Percentiles rank a stretch among this genome's conserved stretches.
These are phyloP conservation scores for Moesziomyces globuligerus DNA, from an alignment of 1,284 basidiomycete genomes.

Conservation along the genomic window DNA sequence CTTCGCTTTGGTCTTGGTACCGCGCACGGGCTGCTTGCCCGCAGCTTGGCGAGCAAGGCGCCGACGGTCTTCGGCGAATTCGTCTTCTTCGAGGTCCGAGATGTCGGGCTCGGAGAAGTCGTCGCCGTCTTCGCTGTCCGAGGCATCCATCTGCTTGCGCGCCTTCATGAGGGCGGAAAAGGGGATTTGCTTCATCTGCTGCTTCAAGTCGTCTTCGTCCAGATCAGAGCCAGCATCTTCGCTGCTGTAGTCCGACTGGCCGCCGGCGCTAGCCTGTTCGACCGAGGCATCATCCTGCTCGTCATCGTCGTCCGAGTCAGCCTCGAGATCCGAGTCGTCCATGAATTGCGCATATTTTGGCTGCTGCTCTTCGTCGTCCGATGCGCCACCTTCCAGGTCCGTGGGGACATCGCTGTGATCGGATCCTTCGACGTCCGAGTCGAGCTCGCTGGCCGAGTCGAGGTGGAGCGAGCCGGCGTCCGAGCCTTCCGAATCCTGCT, in stretches of 20 bases:
- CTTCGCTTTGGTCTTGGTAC: background rate
- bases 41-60: slow-evolving; percentile 20
- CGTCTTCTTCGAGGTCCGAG: slow-evolving; percentile 52
- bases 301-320: slow-evolving; percentile 48
- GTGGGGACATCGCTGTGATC: background rate
- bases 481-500: slow-evolving; percentile 38
- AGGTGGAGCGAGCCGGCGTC: slow-evolving; percentile 26
- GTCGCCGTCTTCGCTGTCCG: slow-evolving; percentile 28
- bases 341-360: slow-evolving; percentile 54
- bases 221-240: slow-evolving; percentile 19
- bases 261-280: background rate
- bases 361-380: slow-evolving; percentile 21
- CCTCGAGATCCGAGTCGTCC: slow-evolving; percentile 62
- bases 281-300: slow-evolving; percentile 73
- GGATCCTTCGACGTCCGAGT: slow-evolving; percentile 17
- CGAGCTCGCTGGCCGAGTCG: slow-evolving; percentile 23
- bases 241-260: slow-evolving; percentile 68
- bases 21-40: slow-evolving; percentile 26
- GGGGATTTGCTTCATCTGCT: slow-evolving; percentile 53
- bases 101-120: slow-evolving; percentile 26
- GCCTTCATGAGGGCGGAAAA: slow-evolving; percentile 74
- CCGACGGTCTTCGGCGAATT: slow-evolving; percentile 43
- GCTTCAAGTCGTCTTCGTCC: slow-evolving; percentile 17
- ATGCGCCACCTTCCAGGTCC: slow-evolving; percentile 11
- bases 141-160: slow-evolving; percentile 53